Evolutionary conservation across 169 alveolate species (phyloP).

Genomic region (Theileria parva): DNA sequence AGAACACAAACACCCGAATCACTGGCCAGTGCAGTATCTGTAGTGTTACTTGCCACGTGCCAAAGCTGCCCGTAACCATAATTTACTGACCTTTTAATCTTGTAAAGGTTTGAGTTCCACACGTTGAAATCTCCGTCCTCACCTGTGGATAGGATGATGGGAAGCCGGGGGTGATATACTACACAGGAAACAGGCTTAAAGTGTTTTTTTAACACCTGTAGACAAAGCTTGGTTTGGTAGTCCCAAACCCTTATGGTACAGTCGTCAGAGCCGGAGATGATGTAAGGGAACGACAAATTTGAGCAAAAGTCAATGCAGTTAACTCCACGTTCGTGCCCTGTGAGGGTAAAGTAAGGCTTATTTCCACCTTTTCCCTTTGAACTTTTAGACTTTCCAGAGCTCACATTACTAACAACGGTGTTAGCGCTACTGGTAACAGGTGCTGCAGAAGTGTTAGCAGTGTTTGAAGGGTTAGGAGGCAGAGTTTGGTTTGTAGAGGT

Average conservation of each 20-base stretch:
- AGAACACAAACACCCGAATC: slow-evolving; percentile 91
- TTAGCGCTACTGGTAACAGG: not conserved
- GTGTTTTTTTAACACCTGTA: slow-evolving; percentile 94
- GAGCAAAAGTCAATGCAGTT: slow-evolving; percentile 86
- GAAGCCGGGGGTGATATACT: slow-evolving; percentile 91
- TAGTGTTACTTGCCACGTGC: slow-evolving; percentile 83
- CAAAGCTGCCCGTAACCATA: slow-evolving; percentile 93
- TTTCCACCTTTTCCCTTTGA: slow-evolving; percentile 69
- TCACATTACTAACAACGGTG: not conserved
- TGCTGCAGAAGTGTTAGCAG: too few species aligned
- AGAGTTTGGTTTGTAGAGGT: slow-evolving; percentile 30
- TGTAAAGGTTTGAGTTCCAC: slow-evolving; percentile 94
- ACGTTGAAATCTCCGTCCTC: slow-evolving; percentile 95
- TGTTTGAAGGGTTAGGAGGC: slow-evolving; percentile 23
- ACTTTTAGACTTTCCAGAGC: not conserved
- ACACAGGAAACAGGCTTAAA: slow-evolving; percentile 90
- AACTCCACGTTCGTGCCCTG: slow-evolving; percentile 98
- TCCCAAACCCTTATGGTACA: slow-evolving; percentile 97
- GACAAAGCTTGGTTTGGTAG: slow-evolving; percentile 95
- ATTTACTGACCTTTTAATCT: slow-evolving; percentile 90
- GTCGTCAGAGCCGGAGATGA: slow-evolving; percentile 97
- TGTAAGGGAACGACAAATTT: slow-evolving; percentile 90
- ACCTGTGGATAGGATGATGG: slow-evolving; percentile 91
- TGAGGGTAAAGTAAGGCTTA: slow-evolving; percentile 91
- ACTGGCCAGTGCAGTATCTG: slow-evolving; percentile 82